Evolutionary conservation across 129 eudicot genomes (phyloP).

Genomic region (Lonicera japonica): DNA sequence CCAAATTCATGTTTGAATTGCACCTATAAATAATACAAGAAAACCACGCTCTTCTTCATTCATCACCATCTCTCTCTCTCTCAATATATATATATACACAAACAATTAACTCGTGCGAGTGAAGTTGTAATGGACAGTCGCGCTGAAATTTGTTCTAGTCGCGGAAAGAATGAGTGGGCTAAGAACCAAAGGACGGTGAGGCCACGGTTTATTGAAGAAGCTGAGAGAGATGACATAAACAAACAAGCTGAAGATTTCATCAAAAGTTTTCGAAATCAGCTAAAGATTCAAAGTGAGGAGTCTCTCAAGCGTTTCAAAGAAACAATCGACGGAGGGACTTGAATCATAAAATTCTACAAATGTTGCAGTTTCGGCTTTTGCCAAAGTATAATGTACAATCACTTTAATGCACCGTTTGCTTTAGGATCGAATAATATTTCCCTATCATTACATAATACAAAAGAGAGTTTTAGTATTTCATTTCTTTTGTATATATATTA

Average conservation of each 20-base stretch:
- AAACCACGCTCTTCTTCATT: too few species aligned
- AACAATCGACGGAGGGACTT: slow-evolving; percentile 28
- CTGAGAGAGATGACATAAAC: slow-evolving; percentile 28
- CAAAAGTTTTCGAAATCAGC: slow-evolving; percentile 48
- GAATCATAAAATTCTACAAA: neutral
- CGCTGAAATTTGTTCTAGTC: neutral
- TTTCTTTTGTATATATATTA: too few species aligned
- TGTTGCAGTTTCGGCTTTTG: too few species aligned
- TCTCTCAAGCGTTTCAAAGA: slow-evolving; percentile 36
- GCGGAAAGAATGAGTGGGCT: slow-evolving; percentile 9
- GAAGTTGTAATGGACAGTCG: slow-evolving; percentile 24
- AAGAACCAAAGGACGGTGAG: slow-evolving; percentile 3
- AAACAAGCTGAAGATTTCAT: slow-evolving; percentile 50
- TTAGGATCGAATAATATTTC: too few species aligned
- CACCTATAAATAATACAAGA: neutral
- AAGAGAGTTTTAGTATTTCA: too few species aligned
- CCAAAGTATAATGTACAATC: too few species aligned
- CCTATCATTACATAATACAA: too few species aligned
- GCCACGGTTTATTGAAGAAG: slow-evolving; percentile 20
- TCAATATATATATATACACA: neutral
- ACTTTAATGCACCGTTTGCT: too few species aligned
- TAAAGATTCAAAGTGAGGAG: slow-evolving; percentile 42
- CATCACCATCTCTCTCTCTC: neutral
- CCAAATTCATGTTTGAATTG: neutral
- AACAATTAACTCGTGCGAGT: neutral